Evolutionary conservation across 1,284 basidiomycete genomes (phyloP), one percentile per base, ranked within the genome.

Genomic region (Malassezia slooffiae): DNA sequence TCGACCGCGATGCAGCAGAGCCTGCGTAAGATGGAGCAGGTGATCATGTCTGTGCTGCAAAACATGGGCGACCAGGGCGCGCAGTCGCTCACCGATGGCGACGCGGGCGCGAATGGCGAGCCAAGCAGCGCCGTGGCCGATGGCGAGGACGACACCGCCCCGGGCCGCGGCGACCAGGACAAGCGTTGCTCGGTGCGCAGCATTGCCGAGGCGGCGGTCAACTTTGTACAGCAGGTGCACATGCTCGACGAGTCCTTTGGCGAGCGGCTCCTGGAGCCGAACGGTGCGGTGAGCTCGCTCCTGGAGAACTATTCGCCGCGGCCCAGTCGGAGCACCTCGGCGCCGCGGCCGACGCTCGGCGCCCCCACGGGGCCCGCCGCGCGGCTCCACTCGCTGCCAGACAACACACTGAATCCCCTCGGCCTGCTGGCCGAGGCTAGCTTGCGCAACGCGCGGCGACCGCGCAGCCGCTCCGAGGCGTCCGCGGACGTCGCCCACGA

Each of bases 331-430:
- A 10, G 21, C 42, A 11, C 12, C 27, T 11, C 24, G 43, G 21
- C 32, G 17, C 10, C 31, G 30, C n/a, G 27, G 36, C 19, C 28
- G 12, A 8, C 13, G 27, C 21, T 9, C 12, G 20, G n/a, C 4
- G 3, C 10, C 12, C 33, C 33, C 9, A 20, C 16, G 10, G 7
- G 11, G 33, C 12, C 8, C 7, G n/a, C n/a, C 4, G 35, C 23
- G 12, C 9, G 15, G 32, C 24, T 34, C 9, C 30, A 32, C 47
- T 17, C 46, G n/a, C 55, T 77, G 81, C 70, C 66, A 2, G 64
- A 67, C 50, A 64, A 62, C 46, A 58, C 64, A 12, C 54, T 70
- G 44, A 70, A 67, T 35, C 64, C 66, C 17, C 57, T 69, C 4
- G 67, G 67, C n/a, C 48, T 69, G n/a, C 55, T 69, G 9, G 66